Evolutionary conservation across 306 rosid species (phyloP).

Genomic region (Crotalaria pallida): DNA sequence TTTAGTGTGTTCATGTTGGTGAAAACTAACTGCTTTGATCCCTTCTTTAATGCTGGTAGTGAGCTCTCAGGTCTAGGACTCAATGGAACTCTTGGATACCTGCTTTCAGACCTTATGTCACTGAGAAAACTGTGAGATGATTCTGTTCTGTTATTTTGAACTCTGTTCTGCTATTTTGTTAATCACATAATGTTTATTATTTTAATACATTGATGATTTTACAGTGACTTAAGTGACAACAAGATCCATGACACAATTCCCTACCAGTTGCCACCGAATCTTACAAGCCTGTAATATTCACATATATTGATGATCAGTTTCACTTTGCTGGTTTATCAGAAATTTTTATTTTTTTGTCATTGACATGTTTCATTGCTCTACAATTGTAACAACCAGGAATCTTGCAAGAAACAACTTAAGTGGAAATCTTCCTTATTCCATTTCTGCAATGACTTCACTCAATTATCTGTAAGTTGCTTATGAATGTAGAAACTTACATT

Average conservation of each 20-base stretch:
- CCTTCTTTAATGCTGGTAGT: constrained; percentile 38
- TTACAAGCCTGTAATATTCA: constrained; percentile 83
- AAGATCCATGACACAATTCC: constrained; percentile 73
- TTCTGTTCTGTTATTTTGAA: background rate
- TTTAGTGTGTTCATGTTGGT: background rate
- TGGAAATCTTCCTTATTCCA: constrained; percentile 92
- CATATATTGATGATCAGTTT: constrained; percentile 14
- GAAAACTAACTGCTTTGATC: constrained; percentile 21
- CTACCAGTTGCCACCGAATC: constrained; percentile 89
- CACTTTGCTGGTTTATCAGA: background rate
- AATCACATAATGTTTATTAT: no score
- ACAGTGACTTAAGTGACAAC: constrained; percentile 82
- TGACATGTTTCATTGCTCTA: background rate
- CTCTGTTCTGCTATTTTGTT: no score
- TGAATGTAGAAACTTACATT: background rate
- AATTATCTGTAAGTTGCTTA: constrained; percentile 66
- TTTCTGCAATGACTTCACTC: constrained; percentile 67
- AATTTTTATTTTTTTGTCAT: background rate
- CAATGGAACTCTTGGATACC: constrained; percentile 83
- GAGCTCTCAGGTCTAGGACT: constrained; percentile 82
- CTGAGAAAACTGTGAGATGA: constrained; percentile 70
- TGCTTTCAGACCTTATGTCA: constrained; percentile 70
- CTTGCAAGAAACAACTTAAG: constrained; percentile 69
- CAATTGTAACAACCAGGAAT: constrained; percentile 49
- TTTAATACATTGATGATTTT: no score